Base-by-base conservation (phyloP, 805 yeast genomes). In the Kuraishia molischiana region DNA sequence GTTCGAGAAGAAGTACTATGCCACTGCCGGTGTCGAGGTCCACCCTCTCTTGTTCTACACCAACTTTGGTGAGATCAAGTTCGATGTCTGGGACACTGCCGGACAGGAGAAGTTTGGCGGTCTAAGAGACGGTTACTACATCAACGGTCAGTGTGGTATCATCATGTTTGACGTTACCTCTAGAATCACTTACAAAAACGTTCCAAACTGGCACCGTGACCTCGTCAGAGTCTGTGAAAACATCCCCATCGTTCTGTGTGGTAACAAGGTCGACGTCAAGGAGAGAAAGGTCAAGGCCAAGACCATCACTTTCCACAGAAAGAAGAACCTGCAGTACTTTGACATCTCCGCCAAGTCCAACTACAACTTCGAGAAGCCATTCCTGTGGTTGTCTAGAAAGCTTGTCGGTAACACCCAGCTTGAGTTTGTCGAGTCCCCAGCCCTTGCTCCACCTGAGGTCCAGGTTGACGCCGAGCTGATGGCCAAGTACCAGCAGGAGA, bases 191-290 rank as follows among this genome's bases (percentile, higher is more conserved):
- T 92, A 92, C 76, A 92, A 92, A 77, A 92, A 92, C 69, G 99
- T 92, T 64, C 98, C 99, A 66, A 94, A 92, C 85, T 92, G 99
- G 99, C 97, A 94, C 82, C 84, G 98, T 74, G 99, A 92, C 69
- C 77, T 92, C 62, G 97, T 92, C 48, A 86, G 99, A 73, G 99
- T 92, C 48, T 92, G 99, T 74, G 99, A 92, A 74, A 92, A 90
- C 79, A 92, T 92, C 56, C 99, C 99, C 57, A 92, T 92, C 58
- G 99, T 92, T 44, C 75, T 92, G 52, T 86, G 96, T 74, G 99
- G 99, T 72, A 92, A 92, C 84, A 92, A 92, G 74, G 99, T 92
- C 55, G 99, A 92, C 66, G 98, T 92, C 53, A 92, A 92, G 77
- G 99, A 92, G 76, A 85, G 99, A 71, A 92, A 92, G 73, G 99